Evolutionary conservation across 768 basidiomycete species (phyloP), one percentile per base, ranked within the genome.

Genomic region (Rhizopogon sp.): DNA sequence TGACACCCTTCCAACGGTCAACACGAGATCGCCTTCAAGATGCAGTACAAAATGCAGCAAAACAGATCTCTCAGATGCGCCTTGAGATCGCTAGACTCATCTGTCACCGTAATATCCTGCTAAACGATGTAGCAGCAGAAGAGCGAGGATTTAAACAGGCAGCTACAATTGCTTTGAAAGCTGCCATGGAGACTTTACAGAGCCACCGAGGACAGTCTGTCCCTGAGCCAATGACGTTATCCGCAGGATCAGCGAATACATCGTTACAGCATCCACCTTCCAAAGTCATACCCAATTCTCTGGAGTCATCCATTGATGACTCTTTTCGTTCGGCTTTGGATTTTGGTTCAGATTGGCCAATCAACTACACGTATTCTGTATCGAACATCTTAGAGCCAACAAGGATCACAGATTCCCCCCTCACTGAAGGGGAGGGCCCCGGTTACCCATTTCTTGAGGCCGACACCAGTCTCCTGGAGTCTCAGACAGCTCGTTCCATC

Each of bases 1-100:
- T 98, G 39, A 88, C 91, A 14, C 95, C 97, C 3, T 95, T 98
- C 69, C 90, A 87, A 64, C 83, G 82, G 46, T 76, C 85, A 8
- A 94, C 94, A 3, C 83, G 94, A 45, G 89, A 92, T 58, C 81
- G 85, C 43, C 78, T 99, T 28, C 72, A 80, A 22, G 61, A 71
- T 22, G 76, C 84, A 3, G 73, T 94, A 16, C 83, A 84, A 60
- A 73, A 70, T 16, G 73, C 87, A 11, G 82, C 87, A 7, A 85
- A 80, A 64, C 79, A 81, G 40, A 72, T 98, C 47, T 81, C 79
- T 62, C 76, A 78, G 58, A 72, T 84, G 46, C 83, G 92, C 45
- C 72, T 96, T 50, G 83, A 90, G n/a, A 72, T 90, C 46, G 82
- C 82, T 60, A 87, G 82, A 64, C 72, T 89, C 33, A 69, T 73